These are phyloP conservation scores for Fusarium sp. DNA, from an alignment of 2,329 filamentous ascomycete species.

Conservation along the genomic window DNA sequence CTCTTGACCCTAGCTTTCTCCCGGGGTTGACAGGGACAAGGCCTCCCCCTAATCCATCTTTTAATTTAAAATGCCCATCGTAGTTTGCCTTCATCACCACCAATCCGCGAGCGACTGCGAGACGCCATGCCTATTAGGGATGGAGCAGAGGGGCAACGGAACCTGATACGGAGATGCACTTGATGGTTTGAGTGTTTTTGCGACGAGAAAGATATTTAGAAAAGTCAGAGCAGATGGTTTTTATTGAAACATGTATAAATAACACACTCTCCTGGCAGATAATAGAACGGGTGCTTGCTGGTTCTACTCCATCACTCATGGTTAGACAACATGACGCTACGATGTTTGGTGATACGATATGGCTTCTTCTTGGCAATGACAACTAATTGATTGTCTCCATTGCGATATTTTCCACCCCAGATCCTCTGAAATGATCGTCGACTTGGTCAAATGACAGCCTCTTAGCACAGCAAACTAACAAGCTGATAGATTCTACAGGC, in stretches of 20 bases:
- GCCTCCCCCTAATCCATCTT: conserved; percentile 24
- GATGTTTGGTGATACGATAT: conserved; percentile 6
- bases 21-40: conserved; percentile 21
- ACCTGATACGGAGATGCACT: conserved; percentile 3
- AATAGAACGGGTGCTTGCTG: not conserved
- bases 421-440: conserved; percentile 23
- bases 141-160: conserved; percentile 16
- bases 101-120: conserved; percentile 12
- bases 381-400: conserved; percentile 1
- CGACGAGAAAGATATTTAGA: conserved; percentile 21
- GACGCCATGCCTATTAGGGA: conserved; percentile 36
- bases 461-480: conserved; percentile 16
- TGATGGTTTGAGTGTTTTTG: conserved; percentile 11
- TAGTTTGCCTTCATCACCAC: conserved; percentile 39
- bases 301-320: not conserved
- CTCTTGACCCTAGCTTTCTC: conserved; percentile 5
- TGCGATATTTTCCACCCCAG: conserved; percentile 17
- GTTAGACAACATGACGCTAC: conserved; percentile 1
- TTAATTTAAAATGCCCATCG: conserved; percentile 42
- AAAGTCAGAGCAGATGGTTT: conserved; percentile 12
- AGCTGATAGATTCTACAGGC: conserved; percentile 17
- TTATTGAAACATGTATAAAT: conserved; percentile 18
- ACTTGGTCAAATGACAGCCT: conserved; percentile 31
- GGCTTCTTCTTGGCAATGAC: not conserved
- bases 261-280: conserved; percentile 10